Base-by-base conservation (phyloP, 768 basidiomycete genomes). In the Mycena sanguinolenta region DNA sequence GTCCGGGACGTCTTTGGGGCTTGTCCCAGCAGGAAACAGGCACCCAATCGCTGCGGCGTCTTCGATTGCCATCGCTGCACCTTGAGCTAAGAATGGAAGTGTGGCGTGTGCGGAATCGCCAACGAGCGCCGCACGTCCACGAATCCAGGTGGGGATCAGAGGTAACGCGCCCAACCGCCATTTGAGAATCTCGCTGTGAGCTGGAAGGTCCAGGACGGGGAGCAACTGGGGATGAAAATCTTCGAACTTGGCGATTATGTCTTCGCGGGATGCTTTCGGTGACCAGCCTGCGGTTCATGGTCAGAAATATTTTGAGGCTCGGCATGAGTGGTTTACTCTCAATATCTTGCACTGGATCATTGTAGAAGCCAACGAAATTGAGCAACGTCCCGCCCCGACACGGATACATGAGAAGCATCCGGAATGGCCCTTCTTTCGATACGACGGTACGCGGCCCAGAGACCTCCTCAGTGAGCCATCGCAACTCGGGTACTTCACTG, bases 101-200 rank as follows among this genome's bases (percentile, higher is more conserved):
- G 77, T 77, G 4, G 70, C 78, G 54, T 79, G 78, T 12, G 76
- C 75, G 6, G 65, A 60, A 34, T 70, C 69, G 27, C 70, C 69
- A 5, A 69, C 44, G 16, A 70, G 67, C 9, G 50, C 55, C 14
- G 65, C 57, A 5, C 65, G 70, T 28, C 70, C 65, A 14, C 39
- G 44, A 42, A 63, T 62, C 65, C 65, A 71, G n/a, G 65, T 67
- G 19, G 60, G 61, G 3, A 71, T 23, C 4, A 63, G n/a, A n/a
- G n/a, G n/a, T n/a, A n/a, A n/a, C n/a, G n/a, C n/a, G n/a, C n/a
- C n/a, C n/a, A n/a, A n/a, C n/a, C n/a, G 60, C 70, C 70, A 71
- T 28, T 44, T 62, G 44, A 52, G 60, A 7, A 71, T 46, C 14
- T 27, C 30, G 49, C 53, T 59, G 13, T 65, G 53, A 21, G 39